Evolutionary conservation across 352 stramenopile species (phyloP).

Genomic region (Phytophthora sp.): DNA sequence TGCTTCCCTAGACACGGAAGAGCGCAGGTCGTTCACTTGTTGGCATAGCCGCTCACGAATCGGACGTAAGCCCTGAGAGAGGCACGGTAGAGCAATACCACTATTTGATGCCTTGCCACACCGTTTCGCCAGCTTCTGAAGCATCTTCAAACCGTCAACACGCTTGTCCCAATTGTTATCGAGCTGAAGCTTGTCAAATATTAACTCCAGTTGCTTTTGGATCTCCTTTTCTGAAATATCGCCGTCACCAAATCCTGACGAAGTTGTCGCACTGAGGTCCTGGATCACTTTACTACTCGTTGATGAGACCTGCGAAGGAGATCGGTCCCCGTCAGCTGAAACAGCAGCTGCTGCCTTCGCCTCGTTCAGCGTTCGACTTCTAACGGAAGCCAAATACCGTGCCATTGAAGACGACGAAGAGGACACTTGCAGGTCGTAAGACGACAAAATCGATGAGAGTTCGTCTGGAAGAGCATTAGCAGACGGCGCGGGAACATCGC

Average conservation of each 20-base stretch:
- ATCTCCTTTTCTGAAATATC: conserved; percentile 65
- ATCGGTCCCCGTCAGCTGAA: conserved; percentile 29
- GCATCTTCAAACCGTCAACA: conserved; percentile 67
- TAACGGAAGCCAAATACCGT: conserved; percentile 56
- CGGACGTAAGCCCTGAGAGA: conserved; percentile 48
- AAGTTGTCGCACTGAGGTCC: conserved; percentile 6
- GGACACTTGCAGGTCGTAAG: conserved; percentile 46
- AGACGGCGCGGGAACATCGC: background rate
- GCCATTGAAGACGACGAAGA: conserved; percentile 64
- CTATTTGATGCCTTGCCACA: conserved; percentile 46
- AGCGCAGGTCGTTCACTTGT: conserved; percentile 82
- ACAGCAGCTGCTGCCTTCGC: conserved; percentile 28
- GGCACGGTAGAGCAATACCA: conserved; percentile 24
- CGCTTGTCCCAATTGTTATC: conserved; percentile 83
- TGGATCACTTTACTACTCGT: conserved; percentile 38
- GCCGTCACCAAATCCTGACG: conserved; percentile 6
- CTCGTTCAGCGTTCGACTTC: conserved; percentile 45
- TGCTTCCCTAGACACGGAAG: conserved; percentile 76
- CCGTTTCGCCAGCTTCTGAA: conserved; percentile 61
- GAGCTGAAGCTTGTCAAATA: conserved; percentile 63
- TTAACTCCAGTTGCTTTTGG: conserved; percentile 56
- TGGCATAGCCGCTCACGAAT: conserved; percentile 73
- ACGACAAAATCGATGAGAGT: conserved; percentile 54
- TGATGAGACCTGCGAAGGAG: conserved; percentile 51
- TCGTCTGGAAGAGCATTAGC: conserved; percentile 18